Percentiles rank a stretch among this genome's conserved stretches.
phyloP scores from a whole-genome alignment of 768 basidiomycete genomes.

The Tremella mesenterica region DNA sequence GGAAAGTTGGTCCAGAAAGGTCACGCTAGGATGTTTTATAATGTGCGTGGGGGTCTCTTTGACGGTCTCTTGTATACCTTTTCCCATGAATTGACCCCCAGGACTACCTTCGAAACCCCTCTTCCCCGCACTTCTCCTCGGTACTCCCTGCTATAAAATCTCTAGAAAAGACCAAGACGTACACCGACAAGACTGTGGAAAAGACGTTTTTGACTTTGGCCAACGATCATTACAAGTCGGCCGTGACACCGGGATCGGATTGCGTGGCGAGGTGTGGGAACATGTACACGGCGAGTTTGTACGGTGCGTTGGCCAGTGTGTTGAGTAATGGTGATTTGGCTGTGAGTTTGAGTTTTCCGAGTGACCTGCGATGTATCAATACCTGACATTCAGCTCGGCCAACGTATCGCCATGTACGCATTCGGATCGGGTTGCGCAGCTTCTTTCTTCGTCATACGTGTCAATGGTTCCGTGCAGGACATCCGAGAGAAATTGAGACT shows the following conservation, averaged over 20 bases:
- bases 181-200: slow-evolving; percentile 90
- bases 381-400: slow-evolving; percentile 48
- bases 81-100: slow-evolving; percentile 44
- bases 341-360: slow-evolving; percentile 9
- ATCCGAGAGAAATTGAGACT: slow-evolving; percentile 78
- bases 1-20: slow-evolving; percentile 99
- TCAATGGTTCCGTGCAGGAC: slow-evolving; percentile 77
- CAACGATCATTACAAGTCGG: slow-evolving; percentile 63
- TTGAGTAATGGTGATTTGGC: slow-evolving; percentile 60
- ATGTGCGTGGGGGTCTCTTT: slow-evolving; percentile 19
- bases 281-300: slow-evolving; percentile 96
- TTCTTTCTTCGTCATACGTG: slow-evolving; percentile 76
- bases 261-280: slow-evolving; percentile 88
- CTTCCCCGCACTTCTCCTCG: slow-evolving; percentile 53
- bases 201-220: slow-evolving; percentile 81
- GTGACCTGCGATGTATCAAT: not conserved
- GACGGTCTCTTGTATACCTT: not conserved
- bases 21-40: slow-evolving; percentile 66
- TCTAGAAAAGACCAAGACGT: slow-evolving; percentile 60
- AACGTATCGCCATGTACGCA: slow-evolving; percentile 88
- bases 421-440: slow-evolving; percentile 94
- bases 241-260: slow-evolving; percentile 72
- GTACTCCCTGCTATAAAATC: slow-evolving; percentile 60
- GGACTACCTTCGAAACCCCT: slow-evolving; percentile 78
- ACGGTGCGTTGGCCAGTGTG: slow-evolving; percentile 84